These are phyloP conservation scores for Russula sp. DNA, from an alignment of 768 basidiomycete genomes.

Conservation along the genomic window DNA sequence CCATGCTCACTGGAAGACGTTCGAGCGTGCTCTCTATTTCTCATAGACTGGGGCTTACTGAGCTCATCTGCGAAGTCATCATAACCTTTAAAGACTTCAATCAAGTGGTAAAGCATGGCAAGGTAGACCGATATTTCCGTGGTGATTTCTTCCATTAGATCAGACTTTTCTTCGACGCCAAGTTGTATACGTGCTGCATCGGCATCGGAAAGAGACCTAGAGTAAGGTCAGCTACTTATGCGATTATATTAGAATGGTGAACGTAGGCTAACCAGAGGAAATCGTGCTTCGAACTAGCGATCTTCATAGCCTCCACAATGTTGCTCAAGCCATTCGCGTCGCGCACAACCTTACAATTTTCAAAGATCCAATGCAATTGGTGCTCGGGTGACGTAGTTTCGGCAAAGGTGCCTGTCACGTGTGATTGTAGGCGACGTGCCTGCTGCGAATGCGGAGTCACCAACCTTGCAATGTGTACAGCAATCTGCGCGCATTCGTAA, in stretches of 20 bases:
- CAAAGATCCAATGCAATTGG: constrained; percentile 92
- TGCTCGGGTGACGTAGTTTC: constrained; percentile 90
- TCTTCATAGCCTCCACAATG: constrained; percentile 84
- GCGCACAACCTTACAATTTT: constrained; percentile 84
- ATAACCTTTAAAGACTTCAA: constrained; percentile 89
- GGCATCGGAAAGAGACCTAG: constrained; percentile 66
- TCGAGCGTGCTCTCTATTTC: constrained; percentile 3
- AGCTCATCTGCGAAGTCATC: constrained; percentile 95
- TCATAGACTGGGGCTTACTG: constrained; percentile 48
- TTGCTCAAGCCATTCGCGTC: constrained; percentile 74
- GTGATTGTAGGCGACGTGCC: constrained; percentile 6
- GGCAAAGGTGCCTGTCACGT: constrained; percentile 67
- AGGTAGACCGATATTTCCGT: constrained; percentile 91
- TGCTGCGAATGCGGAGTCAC: neutral
- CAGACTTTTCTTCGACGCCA: constrained; percentile 59
- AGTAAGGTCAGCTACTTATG: constrained; percentile 3
- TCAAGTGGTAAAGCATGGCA: constrained; percentile 90
- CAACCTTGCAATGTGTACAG: constrained; percentile 91
- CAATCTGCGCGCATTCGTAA: constrained; percentile 77
- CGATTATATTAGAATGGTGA: neutral
- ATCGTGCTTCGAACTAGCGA: constrained; percentile 83
- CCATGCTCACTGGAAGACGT: constrained; percentile 70
- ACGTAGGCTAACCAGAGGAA: constrained; percentile 50
- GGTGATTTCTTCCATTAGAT: constrained; percentile 82
- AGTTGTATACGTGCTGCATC: constrained; percentile 69